phyloP scores from a whole-genome alignment of 306 rosid species.

The Vigna trinervia region DNA sequence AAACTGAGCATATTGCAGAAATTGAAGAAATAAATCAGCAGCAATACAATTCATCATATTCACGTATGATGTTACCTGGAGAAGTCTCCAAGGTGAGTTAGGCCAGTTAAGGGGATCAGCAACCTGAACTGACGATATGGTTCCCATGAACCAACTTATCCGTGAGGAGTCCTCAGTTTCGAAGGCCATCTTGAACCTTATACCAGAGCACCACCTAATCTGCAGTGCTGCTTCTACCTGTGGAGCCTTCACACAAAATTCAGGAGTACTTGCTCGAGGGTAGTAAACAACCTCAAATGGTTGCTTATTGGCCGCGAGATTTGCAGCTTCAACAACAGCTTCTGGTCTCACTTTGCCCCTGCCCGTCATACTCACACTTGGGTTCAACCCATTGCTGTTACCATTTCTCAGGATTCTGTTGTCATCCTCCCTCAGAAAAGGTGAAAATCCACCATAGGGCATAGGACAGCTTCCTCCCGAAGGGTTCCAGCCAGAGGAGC shows the following conservation, averaged over 20 bases:
- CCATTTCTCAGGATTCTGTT: constrained; percentile 56
- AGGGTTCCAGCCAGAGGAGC: constrained; percentile 79
- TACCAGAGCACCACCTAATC: constrained; percentile 85
- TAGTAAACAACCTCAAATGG: constrained; percentile 88
- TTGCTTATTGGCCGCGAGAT: constrained; percentile 72
- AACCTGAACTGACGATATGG: constrained; percentile 76
- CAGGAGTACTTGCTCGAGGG: constrained; percentile 87
- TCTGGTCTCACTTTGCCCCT: constrained; percentile 77
- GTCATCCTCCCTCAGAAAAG: constrained; percentile 66
- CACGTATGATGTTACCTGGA: constrained; percentile 67
- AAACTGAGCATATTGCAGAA: too few species aligned
- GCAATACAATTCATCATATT: too few species aligned
- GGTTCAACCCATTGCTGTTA: constrained; percentile 52
- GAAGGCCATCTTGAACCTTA: constrained; percentile 97
- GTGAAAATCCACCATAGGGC: constrained; percentile 67
- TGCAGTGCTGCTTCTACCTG: constrained; percentile 71
- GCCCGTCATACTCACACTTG: constrained; percentile 53
- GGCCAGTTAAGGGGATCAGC: constrained; percentile 89
- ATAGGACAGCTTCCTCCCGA: constrained; percentile 64
- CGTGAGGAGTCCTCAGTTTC: constrained; percentile 91
- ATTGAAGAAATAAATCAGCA: not conserved
- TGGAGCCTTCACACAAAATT: constrained; percentile 85
- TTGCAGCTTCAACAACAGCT: constrained; percentile 76
- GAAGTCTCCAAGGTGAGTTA: constrained; percentile 93
- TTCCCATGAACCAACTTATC: constrained; percentile 88